These are phyloP conservation scores for Suillus subluteus DNA, from an alignment of 768 basidiomycete species.

Conservation along the genomic window DNA sequence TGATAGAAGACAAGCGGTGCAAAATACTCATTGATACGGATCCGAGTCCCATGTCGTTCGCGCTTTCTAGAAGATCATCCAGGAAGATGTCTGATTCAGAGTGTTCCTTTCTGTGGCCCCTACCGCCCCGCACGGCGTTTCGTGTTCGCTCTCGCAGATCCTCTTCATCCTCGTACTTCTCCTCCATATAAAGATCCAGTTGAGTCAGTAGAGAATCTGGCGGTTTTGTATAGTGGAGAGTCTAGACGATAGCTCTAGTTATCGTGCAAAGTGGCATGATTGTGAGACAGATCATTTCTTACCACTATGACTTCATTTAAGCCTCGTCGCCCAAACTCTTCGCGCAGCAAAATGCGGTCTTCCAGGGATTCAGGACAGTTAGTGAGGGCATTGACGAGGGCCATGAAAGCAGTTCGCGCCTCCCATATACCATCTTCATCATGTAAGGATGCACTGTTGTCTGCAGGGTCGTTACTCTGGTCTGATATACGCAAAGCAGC, in stretches of 20 bases:
- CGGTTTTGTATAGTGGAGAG: constrained; percentile 73
- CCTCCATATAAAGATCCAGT: constrained; percentile 80
- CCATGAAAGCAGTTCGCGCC: constrained; percentile 73
- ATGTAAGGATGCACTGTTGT: constrained; percentile 37
- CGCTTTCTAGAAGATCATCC: constrained; percentile 62
- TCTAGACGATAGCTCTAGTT: constrained; percentile 42
- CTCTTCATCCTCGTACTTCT: constrained; percentile 89
- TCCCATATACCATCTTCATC: constrained; percentile 80
- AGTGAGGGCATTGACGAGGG: constrained; percentile 77
- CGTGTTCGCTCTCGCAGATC: constrained; percentile 72
- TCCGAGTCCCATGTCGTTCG: constrained; percentile 44
- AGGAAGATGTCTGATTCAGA: constrained; percentile 60
- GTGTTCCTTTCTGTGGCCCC: constrained; percentile 23
- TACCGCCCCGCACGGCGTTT: constrained; percentile 34
- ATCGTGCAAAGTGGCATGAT: background rate
- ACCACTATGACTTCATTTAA: constrained; percentile 86
- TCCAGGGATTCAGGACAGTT: constrained; percentile 79
- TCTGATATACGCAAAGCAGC: constrained; percentile 61
- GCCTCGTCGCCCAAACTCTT: constrained; percentile 82
- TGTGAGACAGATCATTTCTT: constrained; percentile 34
- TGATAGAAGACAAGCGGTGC: constrained; percentile 54
- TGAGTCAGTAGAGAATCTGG: constrained; percentile 82
- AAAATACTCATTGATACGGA: constrained; percentile 59
- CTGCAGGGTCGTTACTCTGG: constrained; percentile 37
- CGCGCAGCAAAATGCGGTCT: constrained; percentile 75